These are phyloP conservation scores for Coccomyxa sp. DNA, from an alignment of 139 green algal genomes.

Conservation along the genomic window DNA sequence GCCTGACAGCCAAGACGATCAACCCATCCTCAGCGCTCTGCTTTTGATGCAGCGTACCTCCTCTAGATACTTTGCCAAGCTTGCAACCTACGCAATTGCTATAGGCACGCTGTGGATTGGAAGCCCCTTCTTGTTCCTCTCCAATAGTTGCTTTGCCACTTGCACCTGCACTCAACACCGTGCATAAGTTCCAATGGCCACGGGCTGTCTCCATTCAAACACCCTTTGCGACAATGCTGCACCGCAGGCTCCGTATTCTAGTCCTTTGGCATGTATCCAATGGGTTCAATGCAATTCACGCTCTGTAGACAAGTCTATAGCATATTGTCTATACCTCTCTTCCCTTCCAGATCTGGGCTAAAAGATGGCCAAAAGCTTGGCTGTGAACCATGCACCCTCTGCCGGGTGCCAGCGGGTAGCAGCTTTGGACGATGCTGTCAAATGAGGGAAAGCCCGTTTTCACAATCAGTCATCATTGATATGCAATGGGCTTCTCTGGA, in stretches of 20 bases:
- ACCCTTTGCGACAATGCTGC: background rate
- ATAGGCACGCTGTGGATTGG: constrained; percentile 71
- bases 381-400: too few species aligned
- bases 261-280: background rate
- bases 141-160: constrained; percentile 68
- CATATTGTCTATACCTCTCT: too few species aligned
- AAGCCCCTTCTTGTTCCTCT: constrained; percentile 58
- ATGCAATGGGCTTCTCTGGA: background rate
- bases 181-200: too few species aligned
- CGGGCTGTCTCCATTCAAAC: background rate
- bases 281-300: too few species aligned
- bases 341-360: too few species aligned
- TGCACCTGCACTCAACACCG: constrained; percentile 43
- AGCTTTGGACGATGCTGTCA: background rate
- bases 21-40: too few species aligned
- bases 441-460: background rate
- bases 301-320: too few species aligned
- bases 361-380: background rate
- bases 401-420: too few species aligned
- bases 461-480: background rate
- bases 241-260: background rate
- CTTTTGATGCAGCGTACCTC: too few species aligned
- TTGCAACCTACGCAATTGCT: too few species aligned
- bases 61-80: too few species aligned
- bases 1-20: too few species aligned